These are phyloP conservation scores for Cladophialophora yegresii DNA, from an alignment of 2,329 filamentous ascomycete species.

Conservation along the genomic window DNA sequence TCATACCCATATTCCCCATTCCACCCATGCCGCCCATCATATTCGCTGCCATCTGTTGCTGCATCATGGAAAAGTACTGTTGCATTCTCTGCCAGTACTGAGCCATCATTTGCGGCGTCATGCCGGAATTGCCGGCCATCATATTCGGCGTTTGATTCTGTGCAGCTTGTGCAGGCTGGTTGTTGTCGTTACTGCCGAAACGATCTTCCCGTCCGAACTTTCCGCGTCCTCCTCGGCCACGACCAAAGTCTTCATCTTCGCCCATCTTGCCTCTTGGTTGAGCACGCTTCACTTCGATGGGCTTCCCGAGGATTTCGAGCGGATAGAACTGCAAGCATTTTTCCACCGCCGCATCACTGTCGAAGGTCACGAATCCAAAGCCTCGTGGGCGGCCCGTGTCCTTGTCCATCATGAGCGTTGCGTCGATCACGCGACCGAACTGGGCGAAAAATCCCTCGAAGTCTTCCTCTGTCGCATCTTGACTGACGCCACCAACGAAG, in stretches of 20 bases:
- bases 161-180: conserved; percentile 49
- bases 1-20: conserved; percentile 46
- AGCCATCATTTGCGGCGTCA: conserved; percentile 97
- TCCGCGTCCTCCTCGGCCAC: conserved; percentile 51
- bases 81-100: conserved; percentile 99
- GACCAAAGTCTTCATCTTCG: conserved; percentile 76
- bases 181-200: conserved; percentile 41
- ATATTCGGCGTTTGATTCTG: conserved; percentile 37
- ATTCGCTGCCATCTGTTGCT: conserved; percentile 74
- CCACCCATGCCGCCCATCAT: conserved; percentile 63
- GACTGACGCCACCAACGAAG: conserved; percentile 95
- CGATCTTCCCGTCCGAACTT: conserved; percentile 45
- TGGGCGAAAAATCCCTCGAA: conserved; percentile 97
- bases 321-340: conserved; percentile 75
- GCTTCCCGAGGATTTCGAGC: conserved; percentile 90
- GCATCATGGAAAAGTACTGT: conserved; percentile 93
- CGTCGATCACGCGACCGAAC: conserved; percentile 93
- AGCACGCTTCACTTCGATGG: conserved; percentile 97
- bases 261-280: conserved; percentile 92
- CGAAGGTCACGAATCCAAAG: conserved; percentile 98
- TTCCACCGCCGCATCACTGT: conserved; percentile 92
- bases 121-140: conserved; percentile 56
- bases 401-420: conserved; percentile 99
- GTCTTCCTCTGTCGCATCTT: conserved; percentile 93
- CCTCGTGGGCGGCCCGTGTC: conserved; percentile 95